Evolutionary conservation across 108 stramenopile genomes (phyloP), one percentile per base, ranked within the genome.

Genomic region (Stephanodiscus minutulus): DNA sequence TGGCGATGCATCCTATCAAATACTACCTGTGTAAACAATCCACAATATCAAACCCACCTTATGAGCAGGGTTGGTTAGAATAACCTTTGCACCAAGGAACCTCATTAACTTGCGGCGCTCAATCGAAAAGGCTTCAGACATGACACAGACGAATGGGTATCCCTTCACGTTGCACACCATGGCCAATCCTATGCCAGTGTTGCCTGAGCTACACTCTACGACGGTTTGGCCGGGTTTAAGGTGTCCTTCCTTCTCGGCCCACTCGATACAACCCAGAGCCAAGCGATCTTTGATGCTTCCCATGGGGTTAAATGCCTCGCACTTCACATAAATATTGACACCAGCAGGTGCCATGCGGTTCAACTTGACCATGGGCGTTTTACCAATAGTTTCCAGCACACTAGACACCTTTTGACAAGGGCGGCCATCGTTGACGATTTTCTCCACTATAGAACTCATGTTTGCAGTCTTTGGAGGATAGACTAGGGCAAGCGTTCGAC

Each of bases 111-210:
- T 21, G 55, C 84, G 79, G 63, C 96, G 94, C 68, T 93, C 93
- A 35, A 61, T 63, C 29, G 89, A 86, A 73, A 89, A 90, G 58
- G 95, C 96, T 72, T 97, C 94, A 9, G 97, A 96, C 58, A 98
- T 64, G 25, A 88, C 90, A 76, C 96, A 95, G 63, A 98, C 94
- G 65, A 86, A 90, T 28, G 81, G 75, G 65, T 92, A 95, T 4
- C 95, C 95, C 66, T 90, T 91, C 20, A 93, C 88, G 11, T 95
- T 95, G 22, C 89, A 85, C 7, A 91, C 91, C 41, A 96, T 68
- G 0, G 97, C 95, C 10, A 98, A 74, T 22, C 97, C 96, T 56
- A 98, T 98, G 48, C 97, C 96, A 6, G 97, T 98, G 84, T 97
- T 98, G 20, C 97, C 97, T 13, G 84, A 84, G 8, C 96, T 98